Percentiles rank a stretch among this genome's conserved stretches.
These are phyloP conservation scores for Cicer cuneatum DNA, from an alignment of 306 rosid genomes.

Conservation along the genomic window DNA sequence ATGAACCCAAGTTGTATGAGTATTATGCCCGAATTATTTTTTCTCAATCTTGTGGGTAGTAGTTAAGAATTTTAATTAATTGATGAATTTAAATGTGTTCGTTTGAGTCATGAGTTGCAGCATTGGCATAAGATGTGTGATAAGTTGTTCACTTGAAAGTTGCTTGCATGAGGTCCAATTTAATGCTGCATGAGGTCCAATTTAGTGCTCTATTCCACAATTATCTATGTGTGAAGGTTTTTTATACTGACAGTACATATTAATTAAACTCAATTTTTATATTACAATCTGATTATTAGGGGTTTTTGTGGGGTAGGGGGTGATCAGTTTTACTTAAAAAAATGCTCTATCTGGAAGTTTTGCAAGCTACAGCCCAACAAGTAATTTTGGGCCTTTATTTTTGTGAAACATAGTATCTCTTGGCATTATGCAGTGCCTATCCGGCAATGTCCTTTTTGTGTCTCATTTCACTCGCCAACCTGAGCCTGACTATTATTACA, in stretches of 20 bases:
- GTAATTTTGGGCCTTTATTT: conserved; percentile 1
- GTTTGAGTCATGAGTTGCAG: background rate
- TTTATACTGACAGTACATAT: background rate
- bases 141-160: background rate
- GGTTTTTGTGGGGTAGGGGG: background rate
- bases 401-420: background rate
- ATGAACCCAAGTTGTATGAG: conserved; percentile 1
- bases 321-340: background rate
- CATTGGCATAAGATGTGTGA: conserved; percentile 13
- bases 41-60: background rate
- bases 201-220: too few relatives aligned
- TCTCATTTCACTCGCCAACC: conserved; percentile 12
- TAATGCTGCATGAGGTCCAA: background rate
- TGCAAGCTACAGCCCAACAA: conserved; percentile 30
- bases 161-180: conserved; percentile 1
- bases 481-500: conserved; percentile 24
- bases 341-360: background rate
- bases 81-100: conserved; percentile 5
- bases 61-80: background rate
- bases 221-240: too few relatives aligned
- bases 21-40: background rate
- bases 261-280: background rate
- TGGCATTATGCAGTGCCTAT: conserved; percentile 20
- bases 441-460: background rate
- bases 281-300: background rate